phyloP scores from a whole-genome alignment of 2,329 filamentous ascomycete genomes.

The Aspergillus fischeri region DNA sequence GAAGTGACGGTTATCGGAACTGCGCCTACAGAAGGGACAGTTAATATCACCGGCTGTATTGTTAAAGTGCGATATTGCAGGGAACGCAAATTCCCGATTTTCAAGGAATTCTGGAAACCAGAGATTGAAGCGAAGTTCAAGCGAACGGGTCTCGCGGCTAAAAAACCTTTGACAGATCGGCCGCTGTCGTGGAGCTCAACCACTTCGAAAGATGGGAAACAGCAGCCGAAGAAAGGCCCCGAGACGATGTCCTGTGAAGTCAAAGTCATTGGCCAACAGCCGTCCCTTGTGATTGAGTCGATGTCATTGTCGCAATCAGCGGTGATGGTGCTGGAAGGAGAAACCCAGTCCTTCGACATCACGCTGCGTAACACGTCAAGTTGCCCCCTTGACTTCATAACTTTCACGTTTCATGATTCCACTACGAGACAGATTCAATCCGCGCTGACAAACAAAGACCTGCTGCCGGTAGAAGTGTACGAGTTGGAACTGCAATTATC shows the following conservation, averaged over 20 bases:
- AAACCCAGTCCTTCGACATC: constrained; percentile 71
- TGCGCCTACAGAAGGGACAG: constrained; percentile 61
- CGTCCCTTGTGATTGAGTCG: constrained; percentile 69
- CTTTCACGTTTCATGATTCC: constrained; percentile 87
- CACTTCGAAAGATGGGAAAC: constrained; percentile 33
- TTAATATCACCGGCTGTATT: constrained; percentile 72
- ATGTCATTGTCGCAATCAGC: constrained; percentile 78
- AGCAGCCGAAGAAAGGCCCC: constrained; percentile 29
- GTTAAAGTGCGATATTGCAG: constrained; percentile 78
- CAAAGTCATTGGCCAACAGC: constrained; percentile 75
- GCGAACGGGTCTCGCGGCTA: constrained; percentile 60
- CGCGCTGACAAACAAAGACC: constrained; percentile 70
- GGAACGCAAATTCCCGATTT: constrained; percentile 79
- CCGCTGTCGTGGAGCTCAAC: constrained; percentile 43
- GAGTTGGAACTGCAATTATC: constrained; percentile 79
- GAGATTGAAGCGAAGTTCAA: constrained; percentile 71
- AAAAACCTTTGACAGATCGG: constrained; percentile 48
- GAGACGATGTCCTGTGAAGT: constrained; percentile 47
- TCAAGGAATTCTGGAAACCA: constrained; percentile 70
- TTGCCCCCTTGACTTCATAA: constrained; percentile 74
- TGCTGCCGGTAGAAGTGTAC: constrained; percentile 73
- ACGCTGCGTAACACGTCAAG: constrained; percentile 74
- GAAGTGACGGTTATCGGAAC: constrained; percentile 67
- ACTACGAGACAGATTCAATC: constrained; percentile 73
- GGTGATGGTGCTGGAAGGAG: constrained; percentile 89